Evolutionary conservation across 495 filamentous ascomycete genomes (phyloP).

Genomic region (Lasiosphaeria hispida): DNA sequence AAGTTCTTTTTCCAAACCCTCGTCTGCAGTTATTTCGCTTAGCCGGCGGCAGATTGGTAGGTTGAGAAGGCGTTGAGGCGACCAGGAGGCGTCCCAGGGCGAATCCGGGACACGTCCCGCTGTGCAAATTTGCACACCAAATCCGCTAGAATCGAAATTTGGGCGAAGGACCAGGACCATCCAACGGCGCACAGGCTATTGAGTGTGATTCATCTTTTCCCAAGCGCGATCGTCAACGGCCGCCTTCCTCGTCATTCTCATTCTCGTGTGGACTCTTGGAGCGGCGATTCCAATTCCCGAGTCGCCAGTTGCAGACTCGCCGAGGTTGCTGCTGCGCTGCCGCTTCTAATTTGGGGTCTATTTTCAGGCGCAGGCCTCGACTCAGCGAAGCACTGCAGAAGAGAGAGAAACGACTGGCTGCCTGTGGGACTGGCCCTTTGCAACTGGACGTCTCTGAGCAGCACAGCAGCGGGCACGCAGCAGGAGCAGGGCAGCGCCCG

Average conservation of each 20-base stretch:
- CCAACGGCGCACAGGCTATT: neutral
- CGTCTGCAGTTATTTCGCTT: conserved; percentile 33
- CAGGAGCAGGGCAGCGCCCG: neutral
- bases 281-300: conserved; percentile 3
- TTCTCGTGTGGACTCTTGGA: conserved; percentile 3
- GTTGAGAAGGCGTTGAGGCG: conserved; percentile 21
- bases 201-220: conserved; percentile 17
- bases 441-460: conserved; percentile 4
- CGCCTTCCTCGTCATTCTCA: neutral
- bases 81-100: conserved; percentile 19
- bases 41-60: conserved; percentile 22
- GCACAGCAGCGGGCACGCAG: neutral
- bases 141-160: conserved; percentile 18
- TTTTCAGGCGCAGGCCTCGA: conserved; percentile 13
- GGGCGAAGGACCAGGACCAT: conserved; percentile 2
- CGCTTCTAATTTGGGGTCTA: conserved; percentile 1
- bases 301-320: neutral
- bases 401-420: neutral
- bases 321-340: conserved; percentile 7
- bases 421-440: no score
- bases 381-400: conserved; percentile 6
- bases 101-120: conserved; percentile 26
- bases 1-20: conserved; percentile 19
- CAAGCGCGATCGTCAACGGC: neutral
- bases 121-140: conserved; percentile 23